Percentiles rank a stretch among this genome's conserved stretches.
phyloP scores from a whole-genome alignment of 208 protist genomes.

The Leishmania tropica region DNA sequence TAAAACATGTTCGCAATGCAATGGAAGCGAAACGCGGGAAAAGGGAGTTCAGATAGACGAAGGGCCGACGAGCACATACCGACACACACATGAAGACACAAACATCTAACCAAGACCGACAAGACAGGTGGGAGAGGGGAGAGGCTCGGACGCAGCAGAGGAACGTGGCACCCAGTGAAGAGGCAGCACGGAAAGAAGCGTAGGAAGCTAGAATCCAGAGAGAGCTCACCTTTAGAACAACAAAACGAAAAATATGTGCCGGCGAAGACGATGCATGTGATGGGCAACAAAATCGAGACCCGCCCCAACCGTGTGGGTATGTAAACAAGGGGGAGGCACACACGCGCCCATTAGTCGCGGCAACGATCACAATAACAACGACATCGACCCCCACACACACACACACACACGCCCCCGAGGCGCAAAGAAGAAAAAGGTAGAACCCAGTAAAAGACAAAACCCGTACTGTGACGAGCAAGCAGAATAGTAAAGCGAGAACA shows the following conservation, averaged over 20 bases:
- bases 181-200: neutral
- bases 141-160: neutral
- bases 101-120: neutral
- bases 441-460: neutral
- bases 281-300: neutral
- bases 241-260: neutral
- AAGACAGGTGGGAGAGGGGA: neutral
- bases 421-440: neutral
- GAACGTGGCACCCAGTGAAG: neutral
- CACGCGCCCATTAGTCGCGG: neutral
- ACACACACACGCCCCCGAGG: neutral
- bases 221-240: too few relatives aligned
- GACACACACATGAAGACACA: neutral
- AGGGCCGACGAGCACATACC: too few relatives aligned
- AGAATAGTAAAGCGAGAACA: neutral
- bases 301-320: neutral
- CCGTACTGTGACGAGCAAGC: neutral
- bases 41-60: too few relatives aligned
- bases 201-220: neutral
- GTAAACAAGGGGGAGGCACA: neutral
- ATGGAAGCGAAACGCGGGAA: too few relatives aligned
- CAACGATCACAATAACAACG: neutral
- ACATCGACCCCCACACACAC: neutral
- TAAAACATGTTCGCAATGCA: too few relatives aligned
- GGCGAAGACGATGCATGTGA: neutral